These are phyloP conservation scores for Cyberlindnera samutprakarnensis DNA, from an alignment of 805 yeast genomes.

Conservation along the genomic window DNA sequence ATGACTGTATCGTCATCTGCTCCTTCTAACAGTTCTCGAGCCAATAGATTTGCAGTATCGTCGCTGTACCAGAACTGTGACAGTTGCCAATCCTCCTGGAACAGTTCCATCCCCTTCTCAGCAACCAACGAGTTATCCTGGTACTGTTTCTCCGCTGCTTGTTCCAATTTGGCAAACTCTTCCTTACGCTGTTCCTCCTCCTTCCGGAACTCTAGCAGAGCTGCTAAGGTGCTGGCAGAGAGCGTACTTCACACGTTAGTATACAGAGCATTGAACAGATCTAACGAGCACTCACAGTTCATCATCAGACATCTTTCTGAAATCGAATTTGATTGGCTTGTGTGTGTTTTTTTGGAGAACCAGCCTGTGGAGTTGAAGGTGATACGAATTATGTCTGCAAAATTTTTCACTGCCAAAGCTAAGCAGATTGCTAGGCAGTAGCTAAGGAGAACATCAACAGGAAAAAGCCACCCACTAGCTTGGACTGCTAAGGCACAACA, in stretches of 20 bases:
- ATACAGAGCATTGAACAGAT: no score
- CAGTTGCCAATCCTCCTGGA: slow-evolving; percentile 89
- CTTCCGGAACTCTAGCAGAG: slow-evolving; percentile 48
- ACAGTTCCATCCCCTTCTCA: slow-evolving; percentile 55
- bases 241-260: slow-evolving; percentile 17
- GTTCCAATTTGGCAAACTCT: slow-evolving; percentile 62
- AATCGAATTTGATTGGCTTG: no score
- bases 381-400: no score
- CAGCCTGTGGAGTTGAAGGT: no score
- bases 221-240: slow-evolving; percentile 44
- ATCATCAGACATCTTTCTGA: slow-evolving; percentile 12
- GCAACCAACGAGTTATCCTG: slow-evolving; percentile 15
- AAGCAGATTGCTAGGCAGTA: no score
- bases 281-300: slow-evolving; percentile 10
- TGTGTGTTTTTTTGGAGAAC: no score
- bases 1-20: slow-evolving; percentile 67
- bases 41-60: slow-evolving; percentile 59
- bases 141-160: slow-evolving; percentile 44
- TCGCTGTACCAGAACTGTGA: slow-evolving; percentile 87
- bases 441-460: no score
- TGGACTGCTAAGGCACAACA: no score
- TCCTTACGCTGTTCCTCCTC: slow-evolving; percentile 52
- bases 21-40: slow-evolving; percentile 66
- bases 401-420: no score
- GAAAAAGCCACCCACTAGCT: no score